These are phyloP conservation scores for Pseudogymnoascus sp. DNA, from an alignment of 2,329 filamentous ascomycete species.

Conservation along the genomic window DNA sequence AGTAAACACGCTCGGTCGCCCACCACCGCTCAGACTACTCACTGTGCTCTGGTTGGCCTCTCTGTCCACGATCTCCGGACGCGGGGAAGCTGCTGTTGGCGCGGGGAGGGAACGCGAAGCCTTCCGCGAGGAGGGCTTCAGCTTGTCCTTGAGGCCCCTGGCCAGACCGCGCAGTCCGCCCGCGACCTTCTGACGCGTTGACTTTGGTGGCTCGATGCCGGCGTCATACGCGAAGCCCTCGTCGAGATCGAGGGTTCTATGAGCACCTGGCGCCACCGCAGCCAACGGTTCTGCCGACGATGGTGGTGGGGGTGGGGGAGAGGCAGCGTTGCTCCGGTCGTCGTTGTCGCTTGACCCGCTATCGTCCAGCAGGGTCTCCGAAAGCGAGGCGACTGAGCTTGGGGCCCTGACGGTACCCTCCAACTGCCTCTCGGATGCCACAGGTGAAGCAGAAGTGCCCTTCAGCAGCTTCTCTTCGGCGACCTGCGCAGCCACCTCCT, in stretches of 20 bases:
- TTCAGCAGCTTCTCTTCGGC: not conserved
- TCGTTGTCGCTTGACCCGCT: not conserved
- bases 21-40: not conserved
- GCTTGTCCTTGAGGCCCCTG: not conserved
- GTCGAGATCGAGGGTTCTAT: conserved; percentile 4
- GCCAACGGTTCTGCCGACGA: not conserved
- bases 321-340: not conserved
- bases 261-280: not conserved
- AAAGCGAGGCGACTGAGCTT: not conserved
- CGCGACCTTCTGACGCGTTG: not conserved
- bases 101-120: not conserved
- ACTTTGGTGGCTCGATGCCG: not conserved
- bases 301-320: not conserved
- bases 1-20: not conserved
- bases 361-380: not conserved
- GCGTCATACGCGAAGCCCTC: not conserved
- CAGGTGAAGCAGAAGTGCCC: not conserved
- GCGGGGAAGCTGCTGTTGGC: not conserved
- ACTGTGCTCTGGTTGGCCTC: not conserved
- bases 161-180: not conserved
- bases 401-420: not conserved
- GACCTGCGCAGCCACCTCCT: not conserved
- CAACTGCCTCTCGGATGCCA: not conserved
- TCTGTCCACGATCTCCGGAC: not conserved
- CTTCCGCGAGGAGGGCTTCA: not conserved